Evolutionary conservation across 305 asterid genomes (phyloP), one percentile per base, ranked within the genome.

Genomic region (Euphrasia arctica): DNA sequence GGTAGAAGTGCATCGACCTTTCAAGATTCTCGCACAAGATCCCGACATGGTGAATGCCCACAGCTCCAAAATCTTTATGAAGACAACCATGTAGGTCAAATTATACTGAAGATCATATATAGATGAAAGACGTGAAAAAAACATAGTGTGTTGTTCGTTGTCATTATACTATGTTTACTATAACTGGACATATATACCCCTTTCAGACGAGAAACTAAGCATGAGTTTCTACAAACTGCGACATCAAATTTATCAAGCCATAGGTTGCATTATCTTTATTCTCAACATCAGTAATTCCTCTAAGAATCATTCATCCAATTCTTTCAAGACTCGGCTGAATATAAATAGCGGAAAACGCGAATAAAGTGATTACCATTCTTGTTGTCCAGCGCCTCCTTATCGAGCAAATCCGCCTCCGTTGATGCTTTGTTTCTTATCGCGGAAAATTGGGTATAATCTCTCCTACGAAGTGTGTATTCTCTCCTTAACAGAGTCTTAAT

Each of bases 1-100:
- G 90, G 86, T 91, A 89, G 69, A 89, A 91, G 65, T 85, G 77
- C 68, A 91, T 79, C 4, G 96, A 89, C 75, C 91, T 80, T 63
- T 88, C 96, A 47, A 91, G 96, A 78, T 91, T 89, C 80, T 88
- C 87, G 14, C 98, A 91, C 74, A 91, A 78, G 75, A 91, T 74
- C 27, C 97, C 96, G 5, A 90, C 96, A 61, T 90, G 97, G 76
- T 90, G 97, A 64, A 90, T 67, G 32, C 88, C 77, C 65, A 90
- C 95, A 76, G 79, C 89, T 80, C 97, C 96, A 74, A 71, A 83
- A 78, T 80, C 97, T 90, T 72, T 63, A 72, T 60, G 22, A 68
- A 18, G 48, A 72, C 9, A 63, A 62, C 18, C 66, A 25, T 27
- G 49, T 65, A 22, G 18, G 54, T 56, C 18, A 64, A 54, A 64